These are phyloP conservation scores for Aspergillus sp. DNA, from an alignment of 2,329 filamentous ascomycete genomes.

Conservation along the genomic window DNA sequence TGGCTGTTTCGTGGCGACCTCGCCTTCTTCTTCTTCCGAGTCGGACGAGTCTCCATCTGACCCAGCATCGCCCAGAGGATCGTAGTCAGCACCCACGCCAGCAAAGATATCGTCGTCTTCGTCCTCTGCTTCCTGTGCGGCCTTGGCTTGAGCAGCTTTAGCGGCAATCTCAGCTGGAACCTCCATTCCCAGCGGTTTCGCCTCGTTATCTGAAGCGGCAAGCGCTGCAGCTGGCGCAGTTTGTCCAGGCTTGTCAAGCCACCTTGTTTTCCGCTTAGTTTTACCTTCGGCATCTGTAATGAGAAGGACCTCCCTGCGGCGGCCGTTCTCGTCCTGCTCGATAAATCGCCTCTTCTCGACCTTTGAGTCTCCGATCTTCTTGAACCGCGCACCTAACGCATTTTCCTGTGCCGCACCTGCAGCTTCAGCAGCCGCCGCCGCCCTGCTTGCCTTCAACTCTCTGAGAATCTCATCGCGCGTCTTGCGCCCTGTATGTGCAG, in stretches of 20 bases:
- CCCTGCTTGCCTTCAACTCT: slow-evolving; percentile 60
- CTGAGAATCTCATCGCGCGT: slow-evolving; percentile 63
- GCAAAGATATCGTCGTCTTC: slow-evolving; percentile 68
- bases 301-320: slow-evolving; percentile 62
- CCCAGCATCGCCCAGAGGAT: slow-evolving; percentile 60
- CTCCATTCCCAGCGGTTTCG: slow-evolving; percentile 56
- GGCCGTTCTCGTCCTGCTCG: slow-evolving; percentile 58
- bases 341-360: slow-evolving; percentile 56
- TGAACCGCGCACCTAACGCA: slow-evolving; percentile 59
- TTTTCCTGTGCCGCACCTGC: slow-evolving; percentile 52
- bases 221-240: slow-evolving; percentile 27
- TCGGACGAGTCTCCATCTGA: slow-evolving; percentile 53
- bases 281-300: slow-evolving; percentile 64
- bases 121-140: slow-evolving; percentile 53
- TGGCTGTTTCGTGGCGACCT: slow-evolving; percentile 17
- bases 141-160: slow-evolving; percentile 30
- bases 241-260: slow-evolving; percentile 48
- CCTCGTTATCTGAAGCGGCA: slow-evolving; percentile 50
- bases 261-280: slow-evolving; percentile 64
- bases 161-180: slow-evolving; percentile 50
- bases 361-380: slow-evolving; percentile 55
- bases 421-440: slow-evolving; percentile 42
- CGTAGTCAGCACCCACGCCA: slow-evolving; percentile 63
- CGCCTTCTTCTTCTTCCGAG: slow-evolving; percentile 39
- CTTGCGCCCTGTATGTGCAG: slow-evolving; percentile 51